Evolutionary conservation across 495 filamentous ascomycete species (phyloP), one percentile per base, ranked within the genome.

Genomic region (Hypoxylon perforatum): DNA sequence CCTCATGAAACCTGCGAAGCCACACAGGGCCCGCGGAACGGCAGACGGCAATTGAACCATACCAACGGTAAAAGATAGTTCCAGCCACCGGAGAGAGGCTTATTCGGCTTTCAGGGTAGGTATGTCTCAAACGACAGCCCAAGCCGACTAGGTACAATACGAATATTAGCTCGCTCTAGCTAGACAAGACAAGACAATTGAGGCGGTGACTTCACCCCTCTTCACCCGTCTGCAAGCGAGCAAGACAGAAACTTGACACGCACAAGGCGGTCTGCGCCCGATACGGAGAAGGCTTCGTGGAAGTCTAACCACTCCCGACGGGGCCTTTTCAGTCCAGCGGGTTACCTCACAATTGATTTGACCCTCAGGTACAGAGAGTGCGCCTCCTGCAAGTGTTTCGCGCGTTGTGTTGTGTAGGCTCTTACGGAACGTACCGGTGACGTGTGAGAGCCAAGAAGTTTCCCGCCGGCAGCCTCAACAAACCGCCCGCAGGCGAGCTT

Each of bases 1-100:
- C 36, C 33, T 47, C 33, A 52, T 61, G 66, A 69, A 69, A 69
- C 60, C 6, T 56, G 66, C 66, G 33, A 69, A 64, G 66, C 61
- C 61, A 69, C 66, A 44, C 46, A 45, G 47, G 19, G n/a, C n/a
- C 54, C 25, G 8, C 3, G 25, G 25, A 28, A 28, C 25, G 25
- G n/a, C 46, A 19, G 14, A 39, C 50, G 56, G 50, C 55, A 56
- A 51, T 15, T 48, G 50, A 44, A 42, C 39, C 39, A 42, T 42
- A 2, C 14, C 50, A 52, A 51, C 36, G 39, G 18, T n/a, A 38
- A 48, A 45, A 59, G 15, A 39, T n/a, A 18, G 9, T 14, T 2
- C 39, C 23, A 22, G 7, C n/a, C 22, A 18, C 33, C 19, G 33
- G 17, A 4, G 18, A 53, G 39, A 33, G 5, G 3, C 18, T n/a